Evolutionary conservation across 345 rosid genomes (phyloP).

Genomic region (Cochlearia excelsa): DNA sequence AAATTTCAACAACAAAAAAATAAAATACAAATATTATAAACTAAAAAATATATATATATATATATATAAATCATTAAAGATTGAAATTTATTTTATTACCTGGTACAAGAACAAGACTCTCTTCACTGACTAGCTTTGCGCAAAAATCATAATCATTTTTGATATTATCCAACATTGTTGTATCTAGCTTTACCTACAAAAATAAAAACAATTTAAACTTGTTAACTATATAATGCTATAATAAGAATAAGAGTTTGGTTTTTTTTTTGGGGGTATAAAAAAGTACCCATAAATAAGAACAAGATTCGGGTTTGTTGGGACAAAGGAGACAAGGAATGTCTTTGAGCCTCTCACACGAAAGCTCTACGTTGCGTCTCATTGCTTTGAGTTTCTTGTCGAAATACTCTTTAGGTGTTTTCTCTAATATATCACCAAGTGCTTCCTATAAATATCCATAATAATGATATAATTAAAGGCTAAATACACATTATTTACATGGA

Average conservation of each 20-base stretch:
- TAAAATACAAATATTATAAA: too few species aligned
- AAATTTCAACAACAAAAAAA: neutral
- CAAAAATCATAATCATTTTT: conserved; percentile 53
- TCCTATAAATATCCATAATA: conserved; percentile 14
- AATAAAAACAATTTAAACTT: neutral
- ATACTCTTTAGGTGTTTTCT: conserved; percentile 56
- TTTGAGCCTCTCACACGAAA: conserved; percentile 41
- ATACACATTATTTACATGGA: neutral
- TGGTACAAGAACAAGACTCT: conserved; percentile 55
- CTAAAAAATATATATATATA: too few species aligned
- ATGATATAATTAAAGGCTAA: too few species aligned
- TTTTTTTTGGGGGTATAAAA: neutral
- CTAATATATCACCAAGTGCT: conserved; percentile 55
- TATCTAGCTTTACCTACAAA: conserved; percentile 45
- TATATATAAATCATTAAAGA: neutral
- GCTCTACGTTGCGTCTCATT: conserved; percentile 43
- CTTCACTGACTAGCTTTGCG: conserved; percentile 50
- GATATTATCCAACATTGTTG: conserved; percentile 47
- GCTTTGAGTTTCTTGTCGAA: conserved; percentile 37
- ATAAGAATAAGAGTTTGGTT: neutral
- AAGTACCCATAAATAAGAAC: conserved; percentile 43
- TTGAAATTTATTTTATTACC: conserved; percentile 27
- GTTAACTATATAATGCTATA: neutral
- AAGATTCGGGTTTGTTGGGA: conserved; percentile 55
- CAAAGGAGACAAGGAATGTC: conserved; percentile 63